Conservation (phyloP, 148 eudicot genomes). For the Nyssa sinensis region DNA sequence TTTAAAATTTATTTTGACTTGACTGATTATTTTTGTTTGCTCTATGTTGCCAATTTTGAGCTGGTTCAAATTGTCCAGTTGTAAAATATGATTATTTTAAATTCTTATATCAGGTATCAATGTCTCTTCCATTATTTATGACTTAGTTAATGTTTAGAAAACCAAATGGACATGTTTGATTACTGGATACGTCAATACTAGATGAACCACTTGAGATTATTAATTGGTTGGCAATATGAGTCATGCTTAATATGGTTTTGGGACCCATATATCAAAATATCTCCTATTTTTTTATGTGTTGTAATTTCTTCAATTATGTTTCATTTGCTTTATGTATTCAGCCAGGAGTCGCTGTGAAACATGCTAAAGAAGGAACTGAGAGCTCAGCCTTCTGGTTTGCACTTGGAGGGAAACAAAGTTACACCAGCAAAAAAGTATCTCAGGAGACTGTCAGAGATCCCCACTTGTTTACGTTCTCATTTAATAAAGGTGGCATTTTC, state of each 20-base stretch:
- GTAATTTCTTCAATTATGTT: not conserved
- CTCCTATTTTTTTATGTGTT: not conserved
- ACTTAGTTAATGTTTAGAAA: not conserved
- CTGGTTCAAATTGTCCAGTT: not conserved
- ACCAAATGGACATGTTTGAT: not conserved
- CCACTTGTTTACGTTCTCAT: constrained; percentile 71
- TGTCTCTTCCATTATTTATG: not conserved
- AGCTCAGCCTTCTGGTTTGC: constrained; percentile 90
- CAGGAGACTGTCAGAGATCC: constrained; percentile 83
- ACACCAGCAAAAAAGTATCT: constrained; percentile 68
- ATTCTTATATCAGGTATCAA: not conserved
- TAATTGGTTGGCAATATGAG: not conserved
- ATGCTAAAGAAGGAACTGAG: constrained; percentile 98
- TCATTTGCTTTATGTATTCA: constrained; percentile 28
- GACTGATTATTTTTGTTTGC: not conserved
- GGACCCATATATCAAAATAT: not conserved
- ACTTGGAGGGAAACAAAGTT: constrained; percentile 89
- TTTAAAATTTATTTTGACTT: too few relatives aligned
- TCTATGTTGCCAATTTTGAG: not conserved
- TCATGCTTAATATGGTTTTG: constrained; percentile 2
- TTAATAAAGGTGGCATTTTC: constrained; percentile 58
- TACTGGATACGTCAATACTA: not conserved
- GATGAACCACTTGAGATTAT: not conserved
- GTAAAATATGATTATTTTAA: not conserved
- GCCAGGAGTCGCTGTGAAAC: constrained; percentile 79